Percentiles rank a stretch among this genome's conserved stretches.
phyloP scores from a whole-genome alignment of 257 asterid genomes.

The Fraxinus quadrangulata region DNA sequence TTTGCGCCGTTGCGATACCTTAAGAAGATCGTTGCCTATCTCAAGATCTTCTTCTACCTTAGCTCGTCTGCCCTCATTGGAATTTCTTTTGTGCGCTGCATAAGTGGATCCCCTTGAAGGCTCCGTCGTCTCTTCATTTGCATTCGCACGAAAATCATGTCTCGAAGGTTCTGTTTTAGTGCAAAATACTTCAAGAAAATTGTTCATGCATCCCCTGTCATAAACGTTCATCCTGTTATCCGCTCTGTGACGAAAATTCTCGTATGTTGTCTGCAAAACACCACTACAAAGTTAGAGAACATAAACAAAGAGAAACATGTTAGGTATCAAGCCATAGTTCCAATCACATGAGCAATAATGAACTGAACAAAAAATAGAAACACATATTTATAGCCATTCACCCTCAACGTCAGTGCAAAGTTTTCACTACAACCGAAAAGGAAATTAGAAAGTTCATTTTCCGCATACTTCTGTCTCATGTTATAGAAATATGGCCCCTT shows the following conservation, averaged over 20 bases:
- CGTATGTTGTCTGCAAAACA: slow-evolving; percentile 64
- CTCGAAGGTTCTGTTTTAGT: slow-evolving; percentile 34
- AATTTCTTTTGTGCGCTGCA: slow-evolving; percentile 9
- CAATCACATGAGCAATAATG: background rate
- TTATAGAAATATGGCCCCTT: background rate
- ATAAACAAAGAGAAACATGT: background rate
- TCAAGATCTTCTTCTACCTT: slow-evolving; percentile 51
- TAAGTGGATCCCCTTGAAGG: slow-evolving; percentile 22
- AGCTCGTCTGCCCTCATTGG: slow-evolving; percentile 29
- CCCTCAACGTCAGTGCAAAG: background rate
- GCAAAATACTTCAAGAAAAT: slow-evolving; percentile 45
- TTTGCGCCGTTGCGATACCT: slow-evolving; percentile 40
- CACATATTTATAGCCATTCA: background rate
- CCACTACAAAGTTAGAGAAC: background rate
- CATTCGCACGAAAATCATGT: slow-evolving; percentile 35
- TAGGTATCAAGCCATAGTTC: background rate
- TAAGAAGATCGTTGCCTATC: slow-evolving; percentile 45
- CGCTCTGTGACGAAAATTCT: slow-evolving; percentile 51
- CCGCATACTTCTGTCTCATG: too few species aligned
- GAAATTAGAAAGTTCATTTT: too few species aligned
- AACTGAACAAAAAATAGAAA: background rate
- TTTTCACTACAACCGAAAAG: too few species aligned
- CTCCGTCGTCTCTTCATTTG: slow-evolving; percentile 26
- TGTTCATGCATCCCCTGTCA: slow-evolving; percentile 36
- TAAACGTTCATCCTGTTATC: slow-evolving; percentile 39